A percentile compares a stretch with the other conserved stretches of the same genome.
These are phyloP conservation scores for Barnettozyma sp. DNA, from an alignment of 805 yeast genomes.

Conservation along the genomic window DNA sequence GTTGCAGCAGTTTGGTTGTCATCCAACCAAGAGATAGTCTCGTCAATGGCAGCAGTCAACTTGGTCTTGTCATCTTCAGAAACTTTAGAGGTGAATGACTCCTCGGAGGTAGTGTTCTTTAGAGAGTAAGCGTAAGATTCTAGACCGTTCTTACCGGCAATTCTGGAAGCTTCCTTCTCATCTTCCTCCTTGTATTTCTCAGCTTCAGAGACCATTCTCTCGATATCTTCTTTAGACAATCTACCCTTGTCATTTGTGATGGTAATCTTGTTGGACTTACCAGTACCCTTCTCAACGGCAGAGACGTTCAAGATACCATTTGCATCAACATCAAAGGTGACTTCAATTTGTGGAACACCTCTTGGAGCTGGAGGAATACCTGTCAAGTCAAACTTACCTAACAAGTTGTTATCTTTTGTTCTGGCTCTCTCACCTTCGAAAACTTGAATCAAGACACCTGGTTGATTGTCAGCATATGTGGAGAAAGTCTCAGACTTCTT, in stretches of 20 bases:
- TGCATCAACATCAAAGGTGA: conserved; percentile 94
- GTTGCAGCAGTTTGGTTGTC: conserved; percentile 85
- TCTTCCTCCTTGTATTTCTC: conserved; percentile 97
- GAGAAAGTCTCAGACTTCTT: conserved; percentile 96
- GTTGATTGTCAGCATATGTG: conserved; percentile 96
- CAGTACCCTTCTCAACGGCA: conserved; percentile 97
- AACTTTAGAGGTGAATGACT: conserved; percentile 73
- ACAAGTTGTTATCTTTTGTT: conserved; percentile 91
- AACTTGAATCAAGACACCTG: conserved; percentile 96
- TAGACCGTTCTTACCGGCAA: conserved; percentile 89
- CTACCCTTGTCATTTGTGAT: conserved; percentile 99
- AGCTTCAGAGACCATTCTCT: conserved; percentile 96
- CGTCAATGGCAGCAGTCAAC: conserved; percentile 74
- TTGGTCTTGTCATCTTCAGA: conserved; percentile 61
- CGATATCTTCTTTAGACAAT: conserved; percentile 94
- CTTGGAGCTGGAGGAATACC: conserved; percentile 99
- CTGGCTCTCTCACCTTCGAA: conserved; percentile 97
- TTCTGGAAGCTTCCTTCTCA: conserved; percentile 89
- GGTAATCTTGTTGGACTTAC: conserved; percentile 94
- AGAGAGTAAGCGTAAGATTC: conserved; percentile 93
- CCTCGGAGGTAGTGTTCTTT: conserved; percentile 75
- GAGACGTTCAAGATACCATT: conserved; percentile 96
- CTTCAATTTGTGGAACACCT: conserved; percentile 98
- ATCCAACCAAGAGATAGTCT: conserved; percentile 88
- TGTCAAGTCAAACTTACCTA: conserved; percentile 93